Percentiles rank a stretch among this genome's conserved stretches.
phyloP scores from a whole-genome alignment of 306 rosid genomes.

The Quillaja saponaria region DNA sequence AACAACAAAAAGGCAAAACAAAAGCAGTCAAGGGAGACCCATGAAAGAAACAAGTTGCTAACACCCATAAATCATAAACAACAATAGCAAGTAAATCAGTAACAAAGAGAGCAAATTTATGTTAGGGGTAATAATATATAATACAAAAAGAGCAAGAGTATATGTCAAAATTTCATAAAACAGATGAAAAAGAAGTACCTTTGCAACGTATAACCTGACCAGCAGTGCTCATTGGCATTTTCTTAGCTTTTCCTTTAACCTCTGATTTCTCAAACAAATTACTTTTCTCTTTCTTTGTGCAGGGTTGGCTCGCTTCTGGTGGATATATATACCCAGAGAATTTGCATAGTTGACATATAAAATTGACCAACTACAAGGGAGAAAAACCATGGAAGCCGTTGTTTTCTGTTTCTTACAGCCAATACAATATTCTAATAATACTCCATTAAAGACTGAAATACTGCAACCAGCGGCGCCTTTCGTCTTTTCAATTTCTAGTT shows the following conservation, averaged over 20 bases:
- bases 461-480: slow-evolving; percentile 24
- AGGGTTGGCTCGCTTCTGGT: slow-evolving; percentile 1
- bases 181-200: slow-evolving; percentile 13
- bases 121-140: slow-evolving; percentile 18
- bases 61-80: too few relatives aligned
- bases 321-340: slow-evolving; percentile 16
- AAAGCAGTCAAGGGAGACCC: too few relatives aligned
- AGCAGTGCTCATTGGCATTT: slow-evolving; percentile 26
- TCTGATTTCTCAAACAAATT: slow-evolving; percentile 7
- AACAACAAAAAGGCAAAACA: too few relatives aligned
- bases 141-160: neutral
- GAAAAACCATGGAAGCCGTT: slow-evolving; percentile 5
- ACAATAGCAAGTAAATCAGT: slow-evolving; percentile 15
- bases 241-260: neutral
- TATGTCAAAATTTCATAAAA: neutral
- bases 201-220: slow-evolving; percentile 40
- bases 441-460: neutral
- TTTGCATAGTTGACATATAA: neutral
- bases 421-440: too few relatives aligned
- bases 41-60: too few relatives aligned
- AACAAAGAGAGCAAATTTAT: neutral
- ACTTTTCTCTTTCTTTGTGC: slow-evolving; percentile 5
- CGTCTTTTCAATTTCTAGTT: slow-evolving; percentile 3
- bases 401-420: slow-evolving; percentile 9
- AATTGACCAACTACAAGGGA: too few relatives aligned